Percentiles rank a stretch among this genome's conserved stretches.
These are phyloP conservation scores for Solanum acaule DNA, from an alignment of 257 asterid species.

Conservation along the genomic window DNA sequence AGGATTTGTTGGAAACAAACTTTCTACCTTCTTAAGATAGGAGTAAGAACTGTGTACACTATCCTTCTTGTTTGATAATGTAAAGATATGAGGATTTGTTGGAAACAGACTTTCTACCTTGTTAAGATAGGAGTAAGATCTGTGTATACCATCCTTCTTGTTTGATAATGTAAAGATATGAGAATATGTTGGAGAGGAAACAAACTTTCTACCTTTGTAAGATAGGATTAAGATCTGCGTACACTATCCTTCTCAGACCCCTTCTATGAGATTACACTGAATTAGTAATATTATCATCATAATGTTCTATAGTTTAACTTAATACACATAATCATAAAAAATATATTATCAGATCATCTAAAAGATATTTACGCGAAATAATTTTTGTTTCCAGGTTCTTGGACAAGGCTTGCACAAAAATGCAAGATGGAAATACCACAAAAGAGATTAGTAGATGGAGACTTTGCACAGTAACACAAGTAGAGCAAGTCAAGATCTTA, in stretches of 20 bases:
- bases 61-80: background rate
- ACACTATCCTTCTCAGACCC: background rate
- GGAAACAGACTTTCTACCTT: background rate
- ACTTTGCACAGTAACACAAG: conserved; percentile 51
- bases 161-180: background rate
- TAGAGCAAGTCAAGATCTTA: conserved; percentile 65
- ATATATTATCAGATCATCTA: background rate
- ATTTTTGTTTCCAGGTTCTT: conserved; percentile 38
- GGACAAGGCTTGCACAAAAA: conserved; percentile 87
- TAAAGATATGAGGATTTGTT: background rate
- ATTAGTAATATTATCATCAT: background rate
- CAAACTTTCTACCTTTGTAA: background rate
- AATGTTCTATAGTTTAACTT: background rate
- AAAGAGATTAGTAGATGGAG: conserved; percentile 46
- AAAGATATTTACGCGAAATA: background rate
- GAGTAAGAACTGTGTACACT: background rate
- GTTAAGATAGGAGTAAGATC: background rate
- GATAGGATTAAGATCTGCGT: background rate
- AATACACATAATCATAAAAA: background rate
- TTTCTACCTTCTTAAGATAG: background rate
- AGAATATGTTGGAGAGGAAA: background rate
- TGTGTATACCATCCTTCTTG: background rate
- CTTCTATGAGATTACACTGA: background rate
- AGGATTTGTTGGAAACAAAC: background rate
- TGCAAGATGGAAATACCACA: conserved; percentile 15